phyloP scores from a whole-genome alignment of 1,284 basidiomycete genomes.

The Moesziomyces aphidis region DNA sequence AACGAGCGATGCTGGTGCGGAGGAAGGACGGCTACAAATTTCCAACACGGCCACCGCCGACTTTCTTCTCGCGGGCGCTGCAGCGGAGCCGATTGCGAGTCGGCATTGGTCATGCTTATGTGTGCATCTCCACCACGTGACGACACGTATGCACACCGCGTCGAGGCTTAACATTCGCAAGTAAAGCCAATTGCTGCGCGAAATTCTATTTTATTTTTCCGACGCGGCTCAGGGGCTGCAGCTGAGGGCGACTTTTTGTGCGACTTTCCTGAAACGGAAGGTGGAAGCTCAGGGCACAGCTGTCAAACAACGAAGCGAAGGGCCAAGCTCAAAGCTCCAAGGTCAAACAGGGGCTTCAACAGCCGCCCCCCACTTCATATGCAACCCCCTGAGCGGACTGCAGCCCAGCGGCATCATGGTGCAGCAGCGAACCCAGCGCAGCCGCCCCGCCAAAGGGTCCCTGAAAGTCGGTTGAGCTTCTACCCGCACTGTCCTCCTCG shows the following conservation, averaged over 20 bases:
- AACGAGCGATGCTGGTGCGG: too few relatives aligned
- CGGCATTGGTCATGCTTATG: neutral
- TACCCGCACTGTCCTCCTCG: neutral
- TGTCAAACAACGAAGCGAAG: constrained; percentile 15
- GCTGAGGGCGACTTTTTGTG: neutral
- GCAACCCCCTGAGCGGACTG: neutral
- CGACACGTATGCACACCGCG: too few relatives aligned
- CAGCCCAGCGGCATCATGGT: neutral
- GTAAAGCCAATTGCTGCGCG: too few relatives aligned
- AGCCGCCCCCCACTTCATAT: neutral
- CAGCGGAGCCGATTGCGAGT: neutral
- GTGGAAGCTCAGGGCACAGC: constrained; percentile 1
- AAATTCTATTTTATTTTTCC: neutral
- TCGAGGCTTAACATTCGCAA: too few relatives aligned
- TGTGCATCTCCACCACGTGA: neutral
- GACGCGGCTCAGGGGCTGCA: neutral
- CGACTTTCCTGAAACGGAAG: neutral
- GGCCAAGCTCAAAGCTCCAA: too few relatives aligned
- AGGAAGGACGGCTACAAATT: neutral
- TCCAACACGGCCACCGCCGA: neutral
- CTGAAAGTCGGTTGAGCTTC: neutral
- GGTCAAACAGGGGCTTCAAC: neutral
- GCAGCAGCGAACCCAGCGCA: too few relatives aligned
- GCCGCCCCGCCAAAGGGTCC: neutral
- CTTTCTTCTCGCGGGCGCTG: constrained; percentile 1